These are phyloP conservation scores for Themeda triandra DNA, from an alignment of 176 grass and related monocot genomes.

Conservation along the genomic window DNA sequence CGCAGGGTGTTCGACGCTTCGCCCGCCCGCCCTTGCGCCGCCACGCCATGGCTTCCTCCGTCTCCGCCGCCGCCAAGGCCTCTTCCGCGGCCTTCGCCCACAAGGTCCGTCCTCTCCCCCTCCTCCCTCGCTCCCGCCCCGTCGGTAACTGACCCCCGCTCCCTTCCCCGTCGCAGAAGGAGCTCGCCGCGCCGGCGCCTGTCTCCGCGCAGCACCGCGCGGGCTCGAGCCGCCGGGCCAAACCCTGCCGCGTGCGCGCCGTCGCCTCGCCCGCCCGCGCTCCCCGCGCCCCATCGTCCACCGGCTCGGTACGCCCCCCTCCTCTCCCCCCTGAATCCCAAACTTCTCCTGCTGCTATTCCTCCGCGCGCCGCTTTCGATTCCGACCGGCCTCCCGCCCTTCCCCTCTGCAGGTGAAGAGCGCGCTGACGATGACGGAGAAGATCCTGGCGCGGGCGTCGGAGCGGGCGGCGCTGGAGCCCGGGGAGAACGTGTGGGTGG, in stretches of 20 bases:
- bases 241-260: slow-evolving; percentile 43
- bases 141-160: background rate
- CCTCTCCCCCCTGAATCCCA: no score
- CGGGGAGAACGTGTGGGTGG: slow-evolving; percentile 94
- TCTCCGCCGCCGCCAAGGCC: slow-evolving; percentile 35
- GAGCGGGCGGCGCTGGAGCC: slow-evolving; percentile 67
- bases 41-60: slow-evolving; percentile 37
- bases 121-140: background rate
- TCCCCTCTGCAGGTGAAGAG: slow-evolving; percentile 70
- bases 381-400: background rate
- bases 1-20: slow-evolving; percentile 26
- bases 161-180: slow-evolving; percentile 43
- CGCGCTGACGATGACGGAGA: slow-evolving; percentile 96
- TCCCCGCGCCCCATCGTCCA: slow-evolving; percentile 57
- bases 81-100: slow-evolving; percentile 36
- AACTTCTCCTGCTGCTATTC: background rate
- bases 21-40: background rate
- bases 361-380: background rate
- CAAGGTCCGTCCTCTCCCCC: background rate
- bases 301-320: slow-evolving; percentile 59
- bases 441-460: slow-evolving; percentile 85
- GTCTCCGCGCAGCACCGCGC: slow-evolving; percentile 37
- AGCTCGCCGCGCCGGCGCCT: slow-evolving; percentile 39
- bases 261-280: slow-evolving; percentile 54
- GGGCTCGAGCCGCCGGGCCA: slow-evolving; percentile 17